Percentiles rank a stretch among this genome's conserved stretches.
phyloP scores from a whole-genome alignment of 257 asterid genomes.

The Rehmannia glutinosa region DNA sequence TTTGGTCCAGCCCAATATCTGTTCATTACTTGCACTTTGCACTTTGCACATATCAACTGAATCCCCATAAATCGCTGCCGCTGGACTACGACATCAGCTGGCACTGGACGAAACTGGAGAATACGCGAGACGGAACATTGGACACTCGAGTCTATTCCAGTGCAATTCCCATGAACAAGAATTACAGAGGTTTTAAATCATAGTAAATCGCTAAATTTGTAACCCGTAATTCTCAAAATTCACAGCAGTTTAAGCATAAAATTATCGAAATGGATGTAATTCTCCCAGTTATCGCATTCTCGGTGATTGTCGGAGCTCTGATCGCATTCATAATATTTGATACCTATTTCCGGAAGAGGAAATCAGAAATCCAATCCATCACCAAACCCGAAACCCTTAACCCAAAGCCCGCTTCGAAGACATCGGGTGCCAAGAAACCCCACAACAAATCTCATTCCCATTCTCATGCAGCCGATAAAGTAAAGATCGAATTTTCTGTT shows the following conservation, averaged over 20 bases:
- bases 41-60: too few relatives aligned
- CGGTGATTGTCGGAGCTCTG: constrained; percentile 68
- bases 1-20: constrained; percentile 9
- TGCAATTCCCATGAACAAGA: not conserved
- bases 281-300: constrained; percentile 45
- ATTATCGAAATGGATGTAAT: constrained; percentile 48
- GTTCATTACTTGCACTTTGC: too few relatives aligned
- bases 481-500: constrained; percentile 22
- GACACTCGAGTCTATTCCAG: constrained; percentile 3
- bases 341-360: constrained; percentile 59
- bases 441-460: constrained; percentile 68
- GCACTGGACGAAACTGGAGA: constrained; percentile 4
- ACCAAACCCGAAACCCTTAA: constrained; percentile 41
- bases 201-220: not conserved
- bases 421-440: constrained; percentile 42
- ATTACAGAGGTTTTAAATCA: constrained; percentile 9
- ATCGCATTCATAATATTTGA: constrained; percentile 63
- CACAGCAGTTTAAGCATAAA: not conserved
- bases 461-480: constrained; percentile 76
- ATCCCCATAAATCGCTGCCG: not conserved
- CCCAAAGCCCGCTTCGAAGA: constrained; percentile 38
- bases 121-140: not conserved
- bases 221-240: not conserved
- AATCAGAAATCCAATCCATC: constrained; percentile 74
- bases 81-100: constrained; percentile 9